Conservation (phyloP, 768 basidiomycete genomes). For the Wakefieldia striispora region DNA sequence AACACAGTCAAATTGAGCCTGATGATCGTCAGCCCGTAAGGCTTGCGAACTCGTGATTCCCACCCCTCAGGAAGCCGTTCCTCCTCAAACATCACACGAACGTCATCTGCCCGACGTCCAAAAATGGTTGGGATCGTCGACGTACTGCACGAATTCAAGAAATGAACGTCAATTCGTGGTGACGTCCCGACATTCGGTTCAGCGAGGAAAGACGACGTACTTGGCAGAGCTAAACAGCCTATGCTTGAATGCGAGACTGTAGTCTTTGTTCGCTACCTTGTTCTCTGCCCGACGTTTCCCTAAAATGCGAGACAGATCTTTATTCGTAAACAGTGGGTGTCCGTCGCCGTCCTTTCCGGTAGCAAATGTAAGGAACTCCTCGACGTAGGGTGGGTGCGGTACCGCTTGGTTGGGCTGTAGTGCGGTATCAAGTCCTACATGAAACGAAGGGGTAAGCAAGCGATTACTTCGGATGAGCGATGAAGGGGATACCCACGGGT, state of each 20-base stretch:
- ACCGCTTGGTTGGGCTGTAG: slow-evolving; percentile 51
- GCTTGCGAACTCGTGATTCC: slow-evolving; percentile 58
- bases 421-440: slow-evolving; percentile 52
- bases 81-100: slow-evolving; percentile 57
- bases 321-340: slow-evolving; percentile 46
- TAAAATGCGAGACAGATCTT: slow-evolving; percentile 57
- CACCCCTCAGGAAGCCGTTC: slow-evolving; percentile 71
- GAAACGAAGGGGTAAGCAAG: background rate
- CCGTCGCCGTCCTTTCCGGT: slow-evolving; percentile 56
- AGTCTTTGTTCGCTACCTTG: slow-evolving; percentile 52
- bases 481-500: slow-evolving; percentile 19
- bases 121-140: slow-evolving; percentile 63
- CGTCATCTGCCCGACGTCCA: slow-evolving; percentile 57
- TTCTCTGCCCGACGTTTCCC: slow-evolving; percentile 62
- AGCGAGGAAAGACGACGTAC: slow-evolving; percentile 37
- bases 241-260: slow-evolving; percentile 47
- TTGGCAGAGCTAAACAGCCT: slow-evolving; percentile 66
- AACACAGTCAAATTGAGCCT: slow-evolving; percentile 44
- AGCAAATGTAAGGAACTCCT: slow-evolving; percentile 55
- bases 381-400: slow-evolving; percentile 48
- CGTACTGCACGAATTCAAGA: slow-evolving; percentile 43
- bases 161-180: background rate
- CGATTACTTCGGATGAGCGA: background rate
- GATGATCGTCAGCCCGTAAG: slow-evolving; percentile 57
- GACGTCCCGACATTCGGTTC: background rate